These are phyloP conservation scores for Plasmodium chabaudi DNA, from an alignment of 169 alveolate species.

Conservation along the genomic window DNA sequence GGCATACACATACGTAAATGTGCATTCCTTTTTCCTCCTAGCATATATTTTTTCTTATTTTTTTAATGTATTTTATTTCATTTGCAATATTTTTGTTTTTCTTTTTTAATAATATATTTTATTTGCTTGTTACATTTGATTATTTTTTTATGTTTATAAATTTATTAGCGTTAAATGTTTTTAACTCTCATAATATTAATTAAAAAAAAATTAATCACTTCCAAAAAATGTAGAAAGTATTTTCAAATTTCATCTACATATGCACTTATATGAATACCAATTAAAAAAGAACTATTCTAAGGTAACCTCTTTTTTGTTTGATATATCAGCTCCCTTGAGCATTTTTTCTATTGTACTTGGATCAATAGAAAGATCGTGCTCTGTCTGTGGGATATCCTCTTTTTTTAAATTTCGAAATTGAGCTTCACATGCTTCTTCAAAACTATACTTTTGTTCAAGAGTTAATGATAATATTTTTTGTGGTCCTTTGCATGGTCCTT, in stretches of 20 bases:
- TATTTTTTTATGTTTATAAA: too few species aligned
- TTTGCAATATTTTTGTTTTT: too few species aligned
- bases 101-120: too few species aligned
- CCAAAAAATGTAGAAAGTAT: too few species aligned
- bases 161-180: too few species aligned
- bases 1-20: too few species aligned
- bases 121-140: too few species aligned
- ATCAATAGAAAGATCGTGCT: constrained; percentile 16
- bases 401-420: constrained; percentile 52
- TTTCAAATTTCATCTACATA: neutral
- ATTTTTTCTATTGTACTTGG: constrained; percentile 59
- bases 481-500: constrained; percentile 64
- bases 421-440: constrained; percentile 72
- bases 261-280: neutral
- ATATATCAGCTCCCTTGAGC: constrained; percentile 47
- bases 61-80: too few species aligned
- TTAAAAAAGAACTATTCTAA: constrained; percentile 23
- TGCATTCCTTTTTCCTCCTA: too few species aligned
- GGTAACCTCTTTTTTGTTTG: constrained; percentile 39
- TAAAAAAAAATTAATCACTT: too few species aligned
- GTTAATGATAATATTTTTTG: constrained; percentile 49
- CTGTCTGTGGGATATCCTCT: constrained; percentile 42
- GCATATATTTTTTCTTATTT: too few species aligned
- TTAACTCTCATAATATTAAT: too few species aligned
- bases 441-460: constrained; percentile 69